Percentiles rank a stretch among this genome's conserved stretches.
These are phyloP conservation scores for Mallotus repandus DNA, from an alignment of 441 rosid genomes.

Conservation along the genomic window DNA sequence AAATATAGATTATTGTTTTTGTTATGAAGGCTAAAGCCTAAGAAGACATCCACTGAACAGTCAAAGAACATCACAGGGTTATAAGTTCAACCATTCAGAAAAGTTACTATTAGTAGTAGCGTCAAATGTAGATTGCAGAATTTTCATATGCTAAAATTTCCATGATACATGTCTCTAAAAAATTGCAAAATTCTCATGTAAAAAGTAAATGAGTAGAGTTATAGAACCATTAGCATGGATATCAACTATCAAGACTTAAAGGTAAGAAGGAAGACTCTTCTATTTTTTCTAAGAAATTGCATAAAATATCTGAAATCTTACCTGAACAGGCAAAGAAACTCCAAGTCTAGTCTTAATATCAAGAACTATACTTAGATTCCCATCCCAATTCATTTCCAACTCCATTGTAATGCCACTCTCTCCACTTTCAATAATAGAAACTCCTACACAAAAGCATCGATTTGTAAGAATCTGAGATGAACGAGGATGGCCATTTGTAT, in stretches of 20 bases:
- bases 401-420: constrained; percentile 74
- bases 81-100: neutral
- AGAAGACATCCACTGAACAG: no score
- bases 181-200: no score
- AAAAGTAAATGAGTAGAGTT: neutral
- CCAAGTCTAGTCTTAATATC: constrained; percentile 78
- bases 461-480: constrained; percentile 7
- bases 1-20: neutral
- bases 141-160: neutral
- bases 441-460: constrained; percentile 43
- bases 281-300: neutral
- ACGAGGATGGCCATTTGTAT: neutral
- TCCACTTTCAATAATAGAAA: constrained; percentile 61
- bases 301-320: constrained; percentile 26
- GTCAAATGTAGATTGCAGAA: neutral
- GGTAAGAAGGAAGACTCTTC: neutral
- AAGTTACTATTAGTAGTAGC: neutral
- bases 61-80: neutral
- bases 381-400: constrained; percentile 97
- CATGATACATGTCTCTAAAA: no score
- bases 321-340: constrained; percentile 85
- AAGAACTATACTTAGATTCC: constrained; percentile 78
- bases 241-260: neutral
- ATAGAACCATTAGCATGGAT: constrained; percentile 1
- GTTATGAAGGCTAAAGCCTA: neutral